A percentile compares a stretch with the other conserved stretches of the same genome.
Conservation (phyloP, 768 basidiomycete genomes). For the Tulasnella sp. region DNA sequence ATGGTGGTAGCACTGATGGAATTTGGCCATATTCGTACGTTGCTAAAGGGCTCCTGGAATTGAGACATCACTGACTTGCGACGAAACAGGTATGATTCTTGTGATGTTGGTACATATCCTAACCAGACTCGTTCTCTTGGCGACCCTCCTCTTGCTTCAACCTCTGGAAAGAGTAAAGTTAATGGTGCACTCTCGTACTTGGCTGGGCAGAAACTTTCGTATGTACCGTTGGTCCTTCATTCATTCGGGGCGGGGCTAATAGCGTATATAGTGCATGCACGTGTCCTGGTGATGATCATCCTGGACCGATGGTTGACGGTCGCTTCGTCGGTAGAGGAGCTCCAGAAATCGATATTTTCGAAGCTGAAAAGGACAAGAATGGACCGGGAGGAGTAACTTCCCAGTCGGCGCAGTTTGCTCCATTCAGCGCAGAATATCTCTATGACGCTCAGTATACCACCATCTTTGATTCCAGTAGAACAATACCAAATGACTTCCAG, state of each 20-base stretch:
- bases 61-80: not conserved
- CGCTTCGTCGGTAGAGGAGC: slow-evolving; percentile 55
- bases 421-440: slow-evolving; percentile 35
- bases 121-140: slow-evolving; percentile 34
- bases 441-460: slow-evolving; percentile 28
- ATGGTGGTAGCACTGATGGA: slow-evolving; percentile 66
- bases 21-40: slow-evolving; percentile 69
- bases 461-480: slow-evolving; percentile 28
- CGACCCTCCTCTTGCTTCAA: slow-evolving; percentile 41
- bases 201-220: slow-evolving; percentile 65
- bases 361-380: slow-evolving; percentile 54
- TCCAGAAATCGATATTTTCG: slow-evolving; percentile 74
- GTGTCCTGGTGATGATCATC: slow-evolving; percentile 62
- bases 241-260: slow-evolving; percentile 20
- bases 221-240: slow-evolving; percentile 20
- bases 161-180: slow-evolving; percentile 29
- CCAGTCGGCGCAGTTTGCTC: slow-evolving; percentile 65
- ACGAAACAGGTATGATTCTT: slow-evolving; percentile 37
- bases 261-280: slow-evolving; percentile 41
- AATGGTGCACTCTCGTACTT: slow-evolving; percentile 58
- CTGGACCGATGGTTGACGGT: slow-evolving; percentile 44
- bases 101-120: slow-evolving; percentile 46
- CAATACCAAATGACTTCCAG: slow-evolving; percentile 29
- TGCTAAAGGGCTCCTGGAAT: not conserved
- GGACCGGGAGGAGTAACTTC: slow-evolving; percentile 40